phyloP scores from a whole-genome alignment of 768 basidiomycete species.

The Phylloporus sp. region DNA sequence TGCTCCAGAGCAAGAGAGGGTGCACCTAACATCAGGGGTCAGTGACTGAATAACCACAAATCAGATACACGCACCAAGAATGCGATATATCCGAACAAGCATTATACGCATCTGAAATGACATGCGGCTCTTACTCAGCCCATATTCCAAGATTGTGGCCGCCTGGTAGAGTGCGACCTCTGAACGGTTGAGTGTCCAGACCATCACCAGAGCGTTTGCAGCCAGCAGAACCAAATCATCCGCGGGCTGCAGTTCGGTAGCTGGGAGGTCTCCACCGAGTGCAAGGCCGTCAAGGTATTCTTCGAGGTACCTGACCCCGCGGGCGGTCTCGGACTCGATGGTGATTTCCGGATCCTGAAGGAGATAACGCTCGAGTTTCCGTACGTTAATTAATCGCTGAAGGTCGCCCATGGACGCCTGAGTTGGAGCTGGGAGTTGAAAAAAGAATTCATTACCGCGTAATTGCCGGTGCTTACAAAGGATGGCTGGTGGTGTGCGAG shows the following conservation, averaged over 20 bases:
- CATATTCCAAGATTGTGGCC: conserved; percentile 66
- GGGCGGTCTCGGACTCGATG: conserved; percentile 50
- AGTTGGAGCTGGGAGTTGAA: conserved; percentile 13
- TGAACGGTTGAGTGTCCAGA: conserved; percentile 57
- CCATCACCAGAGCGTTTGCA: conserved; percentile 59
- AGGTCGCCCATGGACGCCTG: conserved; percentile 54
- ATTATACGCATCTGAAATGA: conserved; percentile 76
- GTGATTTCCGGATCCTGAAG: conserved; percentile 49
- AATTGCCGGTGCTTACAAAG: conserved; percentile 40
- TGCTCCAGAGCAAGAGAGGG: conserved; percentile 72
- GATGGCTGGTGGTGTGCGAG: conserved; percentile 45
- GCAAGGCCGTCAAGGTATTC: conserved; percentile 66
- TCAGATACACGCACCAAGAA: conserved; percentile 54
- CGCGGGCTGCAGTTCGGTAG: conserved; percentile 80
- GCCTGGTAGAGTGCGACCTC: conserved; percentile 63
- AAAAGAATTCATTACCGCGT: conserved; percentile 10
- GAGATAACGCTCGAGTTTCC: conserved; percentile 68
- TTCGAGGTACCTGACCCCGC: conserved; percentile 49
- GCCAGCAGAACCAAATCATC: conserved; percentile 82
- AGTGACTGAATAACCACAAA: not conserved
- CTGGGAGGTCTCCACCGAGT: conserved; percentile 60
- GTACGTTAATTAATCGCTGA: conserved; percentile 66
- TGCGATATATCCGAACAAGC: conserved; percentile 76
- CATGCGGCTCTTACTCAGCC: conserved; percentile 65
- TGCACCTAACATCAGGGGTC: conserved; percentile 49